Evolutionary conservation across 352 stramenopile genomes (phyloP).

Genomic region (Thalassiosira hispida): DNA sequence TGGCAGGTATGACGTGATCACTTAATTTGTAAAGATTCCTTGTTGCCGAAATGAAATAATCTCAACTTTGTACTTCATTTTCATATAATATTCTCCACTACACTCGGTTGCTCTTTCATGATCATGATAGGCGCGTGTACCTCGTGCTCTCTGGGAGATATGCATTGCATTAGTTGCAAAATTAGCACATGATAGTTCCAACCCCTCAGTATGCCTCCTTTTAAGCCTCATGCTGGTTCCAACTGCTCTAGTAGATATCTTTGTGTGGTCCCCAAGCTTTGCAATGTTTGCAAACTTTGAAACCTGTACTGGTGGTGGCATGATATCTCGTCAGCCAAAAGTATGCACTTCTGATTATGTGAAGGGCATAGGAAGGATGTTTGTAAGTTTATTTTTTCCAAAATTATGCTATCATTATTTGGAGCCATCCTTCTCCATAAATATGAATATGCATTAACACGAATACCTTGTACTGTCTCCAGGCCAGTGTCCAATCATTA

Average conservation of each 20-base stretch:
- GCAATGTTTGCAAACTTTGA: constrained; percentile 46
- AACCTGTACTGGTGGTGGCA: constrained; percentile 34
- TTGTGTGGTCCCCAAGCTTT: constrained; percentile 57
- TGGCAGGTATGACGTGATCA: constrained; percentile 31
- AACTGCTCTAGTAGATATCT: constrained; percentile 56
- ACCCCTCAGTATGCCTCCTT: constrained; percentile 33
- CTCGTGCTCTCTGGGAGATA: constrained; percentile 54
- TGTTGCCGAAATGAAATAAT: neutral
- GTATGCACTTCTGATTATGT: constrained; percentile 43
- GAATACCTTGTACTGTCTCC: neutral
- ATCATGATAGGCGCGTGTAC: constrained; percentile 30
- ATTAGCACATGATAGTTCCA: constrained; percentile 5
- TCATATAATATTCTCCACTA: too few relatives aligned
- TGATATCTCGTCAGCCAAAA: constrained; percentile 30
- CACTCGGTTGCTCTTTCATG: too few relatives aligned
- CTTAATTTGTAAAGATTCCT: neutral
- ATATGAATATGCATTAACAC: neutral
- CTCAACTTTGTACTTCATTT: too few relatives aligned
- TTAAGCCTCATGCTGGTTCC: constrained; percentile 35
- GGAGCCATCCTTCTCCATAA: neutral
- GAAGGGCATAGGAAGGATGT: constrained; percentile 41
- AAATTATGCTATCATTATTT: neutral
- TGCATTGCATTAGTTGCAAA: constrained; percentile 40
- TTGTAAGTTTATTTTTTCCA: constrained; percentile 28
- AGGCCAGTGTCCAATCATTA: constrained; percentile 44